Percentiles rank a stretch among this genome's conserved stretches.
phyloP scores from a whole-genome alignment of 257 asterid species.

The Solanum sejunctum region DNA sequence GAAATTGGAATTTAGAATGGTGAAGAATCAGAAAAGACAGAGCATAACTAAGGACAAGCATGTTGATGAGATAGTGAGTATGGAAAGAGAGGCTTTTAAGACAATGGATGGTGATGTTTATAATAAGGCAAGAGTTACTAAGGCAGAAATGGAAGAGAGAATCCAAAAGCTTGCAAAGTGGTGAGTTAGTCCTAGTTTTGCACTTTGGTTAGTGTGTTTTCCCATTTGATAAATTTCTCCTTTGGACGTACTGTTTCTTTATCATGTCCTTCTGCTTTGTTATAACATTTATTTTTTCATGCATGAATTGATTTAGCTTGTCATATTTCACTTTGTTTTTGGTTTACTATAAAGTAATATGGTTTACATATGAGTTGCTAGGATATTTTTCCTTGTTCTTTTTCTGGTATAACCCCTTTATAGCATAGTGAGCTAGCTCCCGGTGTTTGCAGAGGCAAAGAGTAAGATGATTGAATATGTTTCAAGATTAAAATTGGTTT shows the following conservation, averaged over 20 bases:
- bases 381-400: background rate
- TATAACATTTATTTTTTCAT: background rate
- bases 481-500: background rate
- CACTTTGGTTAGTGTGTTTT: background rate
- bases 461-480: background rate
- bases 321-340: background rate
- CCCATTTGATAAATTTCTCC: background rate
- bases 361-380: background rate
- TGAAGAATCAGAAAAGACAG: background rate
- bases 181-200: constrained; percentile 28
- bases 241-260: background rate
- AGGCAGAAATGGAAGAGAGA: constrained; percentile 85
- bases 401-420: background rate
- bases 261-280: background rate
- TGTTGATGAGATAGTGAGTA: constrained; percentile 5
- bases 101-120: constrained; percentile 32
- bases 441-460: background rate
- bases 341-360: background rate
- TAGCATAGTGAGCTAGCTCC: background rate
- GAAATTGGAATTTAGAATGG: constrained; percentile 2
- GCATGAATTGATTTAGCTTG: background rate
- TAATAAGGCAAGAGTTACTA: constrained; percentile 52
- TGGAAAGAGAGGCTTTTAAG: constrained; percentile 76
- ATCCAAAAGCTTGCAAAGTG: constrained; percentile 78
- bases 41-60: background rate